phyloP scores from a whole-genome alignment of 768 basidiomycete species.

The Lanmaoa rubissima region DNA sequence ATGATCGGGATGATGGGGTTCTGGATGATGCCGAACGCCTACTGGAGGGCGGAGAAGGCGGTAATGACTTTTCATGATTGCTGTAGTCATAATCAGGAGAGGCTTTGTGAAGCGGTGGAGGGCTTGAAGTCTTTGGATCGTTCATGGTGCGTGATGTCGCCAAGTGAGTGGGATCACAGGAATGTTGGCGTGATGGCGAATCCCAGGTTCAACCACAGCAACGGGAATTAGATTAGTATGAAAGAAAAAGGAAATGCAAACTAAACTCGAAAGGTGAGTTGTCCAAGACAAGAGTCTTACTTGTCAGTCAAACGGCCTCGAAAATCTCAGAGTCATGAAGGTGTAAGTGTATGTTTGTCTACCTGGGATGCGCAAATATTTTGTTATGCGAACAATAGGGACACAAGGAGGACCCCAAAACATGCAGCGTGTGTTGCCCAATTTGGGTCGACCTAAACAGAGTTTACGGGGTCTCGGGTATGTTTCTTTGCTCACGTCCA shows the following conservation, averaged over 20 bases:
- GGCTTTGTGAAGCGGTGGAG: constrained; percentile 12
- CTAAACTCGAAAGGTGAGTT: not conserved
- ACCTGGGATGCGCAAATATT: constrained; percentile 16
- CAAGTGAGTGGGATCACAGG: not conserved
- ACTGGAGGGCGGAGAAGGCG: constrained; percentile 17
- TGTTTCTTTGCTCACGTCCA: not conserved
- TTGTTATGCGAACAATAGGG: not conserved
- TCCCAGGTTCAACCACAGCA: not conserved
- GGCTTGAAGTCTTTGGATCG: constrained; percentile 2
- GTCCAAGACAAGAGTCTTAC: not conserved
- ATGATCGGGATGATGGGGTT: constrained; percentile 17
- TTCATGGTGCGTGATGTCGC: constrained; percentile 14
- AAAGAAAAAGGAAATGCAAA: not conserved
- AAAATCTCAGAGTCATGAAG: constrained; percentile 6
- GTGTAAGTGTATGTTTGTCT: constrained; percentile 14
- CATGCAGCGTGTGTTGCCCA: not conserved
- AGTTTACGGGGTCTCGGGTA: constrained; percentile 18
- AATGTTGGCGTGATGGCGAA: constrained; percentile 11
- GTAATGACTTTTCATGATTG: constrained; percentile 17
- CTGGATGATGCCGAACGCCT: constrained; percentile 21
- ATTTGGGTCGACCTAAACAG: constrained; percentile 11
- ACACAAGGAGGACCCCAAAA: constrained; percentile 18
- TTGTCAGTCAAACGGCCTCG: not conserved
- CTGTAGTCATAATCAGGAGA: constrained; percentile 6
- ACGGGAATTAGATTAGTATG: not conserved